Percentiles rank a stretch among this genome's conserved stretches.
Conservation (phyloP, 2,329 filamentous ascomycete genomes). For the Trichophyton verrucosum region DNA sequence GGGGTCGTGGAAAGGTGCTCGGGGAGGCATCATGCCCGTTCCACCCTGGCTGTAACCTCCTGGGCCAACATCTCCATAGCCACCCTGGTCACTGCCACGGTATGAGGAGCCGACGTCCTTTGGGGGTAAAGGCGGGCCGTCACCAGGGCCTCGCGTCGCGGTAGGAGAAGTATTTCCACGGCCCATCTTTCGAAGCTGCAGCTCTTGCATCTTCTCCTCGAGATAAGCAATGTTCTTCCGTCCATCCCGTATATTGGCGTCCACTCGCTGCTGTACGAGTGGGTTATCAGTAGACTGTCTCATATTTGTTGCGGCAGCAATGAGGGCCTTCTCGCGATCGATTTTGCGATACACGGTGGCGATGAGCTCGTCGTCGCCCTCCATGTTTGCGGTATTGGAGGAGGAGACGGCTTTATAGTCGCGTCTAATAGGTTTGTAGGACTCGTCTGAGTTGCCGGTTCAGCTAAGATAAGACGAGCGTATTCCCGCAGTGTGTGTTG, state of each 20-base stretch:
- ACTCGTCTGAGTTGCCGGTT: neutral
- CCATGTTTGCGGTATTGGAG: constrained; percentile 33
- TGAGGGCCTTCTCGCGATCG: constrained; percentile 88
- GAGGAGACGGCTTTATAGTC: neutral
- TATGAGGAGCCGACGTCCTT: constrained; percentile 52
- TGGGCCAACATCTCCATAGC: constrained; percentile 47
- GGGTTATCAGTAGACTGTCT: constrained; percentile 92
- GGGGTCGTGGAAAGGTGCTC: constrained; percentile 64
- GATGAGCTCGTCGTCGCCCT: constrained; percentile 50
- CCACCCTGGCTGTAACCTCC: constrained; percentile 48
- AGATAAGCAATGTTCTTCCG: constrained; percentile 90
- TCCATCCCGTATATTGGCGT: constrained; percentile 87
- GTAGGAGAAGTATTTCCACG: constrained; percentile 35
- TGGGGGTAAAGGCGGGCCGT: constrained; percentile 47
- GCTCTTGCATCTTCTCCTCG: constrained; percentile 77
- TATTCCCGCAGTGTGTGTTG: neutral
- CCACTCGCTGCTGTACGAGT: constrained; percentile 75
- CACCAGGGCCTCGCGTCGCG: constrained; percentile 36
- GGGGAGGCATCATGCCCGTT: constrained; percentile 64
- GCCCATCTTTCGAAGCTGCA: constrained; percentile 68
- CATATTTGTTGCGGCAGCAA: constrained; percentile 90
- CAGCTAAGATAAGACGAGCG: neutral
- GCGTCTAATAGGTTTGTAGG: neutral
- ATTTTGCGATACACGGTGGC: constrained; percentile 92
- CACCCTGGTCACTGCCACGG: constrained; percentile 43